Conservation (phyloP, 768 basidiomycete species). For the Russula earlei region DNA sequence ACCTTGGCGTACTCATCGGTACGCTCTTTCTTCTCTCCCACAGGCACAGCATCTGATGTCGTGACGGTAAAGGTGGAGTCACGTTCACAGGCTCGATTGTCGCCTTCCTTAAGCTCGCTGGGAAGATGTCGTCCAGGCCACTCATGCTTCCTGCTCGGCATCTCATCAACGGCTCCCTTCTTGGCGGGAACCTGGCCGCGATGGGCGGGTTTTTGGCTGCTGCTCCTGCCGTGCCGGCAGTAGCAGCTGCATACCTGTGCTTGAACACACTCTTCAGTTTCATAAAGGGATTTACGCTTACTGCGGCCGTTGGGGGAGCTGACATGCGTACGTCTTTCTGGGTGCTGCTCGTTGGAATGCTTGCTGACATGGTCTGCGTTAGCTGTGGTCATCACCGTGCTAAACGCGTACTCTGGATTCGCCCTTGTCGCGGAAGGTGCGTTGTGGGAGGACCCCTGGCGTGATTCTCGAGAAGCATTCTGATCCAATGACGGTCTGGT, state of each 20-base stretch:
- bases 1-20: slow-evolving; percentile 80
- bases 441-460: neutral
- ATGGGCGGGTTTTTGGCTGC: slow-evolving; percentile 71
- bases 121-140: slow-evolving; percentile 68
- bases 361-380: slow-evolving; percentile 1
- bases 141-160: slow-evolving; percentile 69
- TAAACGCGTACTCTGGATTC: slow-evolving; percentile 88
- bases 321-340: slow-evolving; percentile 68
- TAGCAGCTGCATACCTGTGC: slow-evolving; percentile 73
- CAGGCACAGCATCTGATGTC: neutral
- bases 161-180: slow-evolving; percentile 58
- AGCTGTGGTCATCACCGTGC: slow-evolving; percentile 86
- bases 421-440: slow-evolving; percentile 81
- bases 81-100: slow-evolving; percentile 88
- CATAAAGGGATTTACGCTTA: slow-evolving; percentile 78
- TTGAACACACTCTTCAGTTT: slow-evolving; percentile 71
- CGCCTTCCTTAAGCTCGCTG: slow-evolving; percentile 82
- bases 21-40: slow-evolving; percentile 7
- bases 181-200: slow-evolving; percentile 60
- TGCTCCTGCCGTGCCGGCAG: slow-evolving; percentile 57
- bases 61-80: slow-evolving; percentile 46
- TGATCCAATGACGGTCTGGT: neutral
- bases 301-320: slow-evolving; percentile 86
- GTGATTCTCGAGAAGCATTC: neutral
- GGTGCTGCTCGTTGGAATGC: neutral